Base-by-base conservation (phyloP, 2,329 filamentous ascomycete genomes). In the Sphaerostilbella broomeana region DNA sequence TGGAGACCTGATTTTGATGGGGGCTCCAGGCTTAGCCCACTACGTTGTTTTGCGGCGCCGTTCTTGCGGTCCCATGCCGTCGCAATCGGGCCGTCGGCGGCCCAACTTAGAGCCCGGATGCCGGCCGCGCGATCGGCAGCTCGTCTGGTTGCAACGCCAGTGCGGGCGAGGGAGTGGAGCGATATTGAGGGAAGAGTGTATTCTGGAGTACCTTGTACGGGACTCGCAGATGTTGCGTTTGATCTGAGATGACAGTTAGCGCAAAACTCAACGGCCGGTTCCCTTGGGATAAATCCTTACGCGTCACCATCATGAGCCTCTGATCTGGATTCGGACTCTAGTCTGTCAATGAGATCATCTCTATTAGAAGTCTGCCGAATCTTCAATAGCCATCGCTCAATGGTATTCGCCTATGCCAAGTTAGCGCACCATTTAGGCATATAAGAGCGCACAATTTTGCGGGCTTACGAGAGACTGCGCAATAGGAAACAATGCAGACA, bases 341-440 rank as follows among this genome's bases (percentile, higher is more conserved):
- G 36, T 13, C 48, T 48, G 31, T 30, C 48, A 11, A 52, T 37
- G 1, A 52, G 22, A 4, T 51, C 46, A 20, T 50, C 47, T 6
- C 45, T 31, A 20, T 43, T 52, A 5, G 48, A 46, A 6, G 44
- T 60, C 36, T 55, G 56, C 16, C 58, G 60, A 16, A 65, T 54
- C 46, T 65, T 65, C 37, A 47, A 52, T 9, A 66, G 34, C 63
- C 63, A 66, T 27, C 60, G 51, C 28, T 63, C 61, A 7, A 63
- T 60, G 1, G 62, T 64, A 6, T 50, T 54, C n/a, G 59, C 58
- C 62, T 64, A 25, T 19, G 1, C n/a, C 40, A 15, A 22, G 6
- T 40, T 16, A 40, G 37, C 35, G 32, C 15, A 20, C 29, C 3
- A 17, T 6, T 5, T 12, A 7, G 11, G 4, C 11, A 6, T 7